A percentile compares a stretch with the other conserved stretches of the same genome.
Conservation (phyloP, 768 basidiomycete genomes). For the Paxillus ammoniavirescens region DNA sequence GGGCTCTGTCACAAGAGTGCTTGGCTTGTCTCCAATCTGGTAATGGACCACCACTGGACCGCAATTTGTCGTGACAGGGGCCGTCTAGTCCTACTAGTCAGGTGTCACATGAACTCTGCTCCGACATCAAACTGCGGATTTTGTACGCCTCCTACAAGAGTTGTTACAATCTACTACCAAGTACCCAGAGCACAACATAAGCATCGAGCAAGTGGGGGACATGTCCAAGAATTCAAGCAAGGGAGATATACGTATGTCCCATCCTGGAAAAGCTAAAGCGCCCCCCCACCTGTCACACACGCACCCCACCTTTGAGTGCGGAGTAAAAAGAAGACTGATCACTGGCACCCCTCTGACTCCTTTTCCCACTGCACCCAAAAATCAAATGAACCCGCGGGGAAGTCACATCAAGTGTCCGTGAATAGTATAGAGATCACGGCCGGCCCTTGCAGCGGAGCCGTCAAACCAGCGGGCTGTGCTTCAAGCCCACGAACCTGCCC, state of each 20-base stretch:
- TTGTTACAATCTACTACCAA: no score
- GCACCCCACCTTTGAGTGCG: not conserved
- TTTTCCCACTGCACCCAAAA: not conserved
- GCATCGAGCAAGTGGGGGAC: no score
- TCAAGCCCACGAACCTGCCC: not conserved
- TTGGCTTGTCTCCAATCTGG: not conserved
- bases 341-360: not conserved
- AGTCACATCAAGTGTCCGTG: not conserved
- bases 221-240: no score
- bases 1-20: not conserved
- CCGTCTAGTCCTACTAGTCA: not conserved
- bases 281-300: not conserved
- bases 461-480: not conserved
- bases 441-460: not conserved
- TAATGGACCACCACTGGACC: not conserved
- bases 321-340: not conserved
- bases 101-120: constrained; percentile 12
- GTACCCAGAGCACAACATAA: no score
- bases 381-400: not conserved
- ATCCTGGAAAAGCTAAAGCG: not conserved
- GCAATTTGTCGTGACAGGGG: constrained; percentile 9
- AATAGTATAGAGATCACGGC: not conserved
- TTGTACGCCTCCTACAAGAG: not conserved
- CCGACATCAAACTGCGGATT: constrained; percentile 7
- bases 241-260: no score